Conservation (phyloP, 768 basidiomycete genomes). For the Pulveroboletus ravenelii region DNA sequence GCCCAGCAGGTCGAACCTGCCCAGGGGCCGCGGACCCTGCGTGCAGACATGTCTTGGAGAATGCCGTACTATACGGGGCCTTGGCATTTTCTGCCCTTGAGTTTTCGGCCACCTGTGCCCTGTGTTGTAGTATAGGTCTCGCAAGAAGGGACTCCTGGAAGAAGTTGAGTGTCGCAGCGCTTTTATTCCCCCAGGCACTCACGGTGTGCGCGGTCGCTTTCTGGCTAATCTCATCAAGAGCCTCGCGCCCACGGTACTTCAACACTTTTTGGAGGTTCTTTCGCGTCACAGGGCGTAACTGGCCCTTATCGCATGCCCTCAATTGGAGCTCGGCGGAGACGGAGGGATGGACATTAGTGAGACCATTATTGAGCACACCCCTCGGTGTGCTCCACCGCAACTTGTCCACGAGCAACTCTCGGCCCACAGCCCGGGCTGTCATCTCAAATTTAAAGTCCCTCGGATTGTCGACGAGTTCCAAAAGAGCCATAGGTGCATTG, state of each 20-base stretch:
- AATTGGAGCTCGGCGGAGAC: conserved; percentile 47
- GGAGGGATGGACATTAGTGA: conserved; percentile 40
- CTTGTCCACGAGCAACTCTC: conserved; percentile 66
- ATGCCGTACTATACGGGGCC: conserved; percentile 18
- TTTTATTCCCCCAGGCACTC: conserved; percentile 26
- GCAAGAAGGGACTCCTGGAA: conserved; percentile 65
- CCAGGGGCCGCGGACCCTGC: conserved; percentile 59
- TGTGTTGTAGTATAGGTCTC: conserved; percentile 50
- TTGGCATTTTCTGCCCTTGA: conserved; percentile 29
- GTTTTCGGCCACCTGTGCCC: conserved; percentile 34
- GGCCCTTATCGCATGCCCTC: conserved; percentile 32
- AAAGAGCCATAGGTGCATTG: conserved; percentile 86
- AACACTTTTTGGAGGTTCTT: conserved; percentile 75
- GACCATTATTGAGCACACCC: conserved; percentile 48
- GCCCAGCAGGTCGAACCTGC: conserved; percentile 51
- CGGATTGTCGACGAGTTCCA: conserved; percentile 95
- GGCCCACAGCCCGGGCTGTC: conserved; percentile 81
- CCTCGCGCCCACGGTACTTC: conserved; percentile 48
- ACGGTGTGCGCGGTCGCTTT: conserved; percentile 68
- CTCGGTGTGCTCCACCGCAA: conserved; percentile 42
- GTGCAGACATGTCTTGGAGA: conserved; percentile 23
- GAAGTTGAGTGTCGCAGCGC: conserved; percentile 4
- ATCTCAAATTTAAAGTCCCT: conserved; percentile 84
- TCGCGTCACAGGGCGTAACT: conserved; percentile 60
- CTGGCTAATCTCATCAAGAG: conserved; percentile 43